Percentiles rank a stretch among this genome's conserved stretches.
These are phyloP conservation scores for Cadophora malorum DNA, from an alignment of 2,329 filamentous ascomycete species.

Conservation along the genomic window DNA sequence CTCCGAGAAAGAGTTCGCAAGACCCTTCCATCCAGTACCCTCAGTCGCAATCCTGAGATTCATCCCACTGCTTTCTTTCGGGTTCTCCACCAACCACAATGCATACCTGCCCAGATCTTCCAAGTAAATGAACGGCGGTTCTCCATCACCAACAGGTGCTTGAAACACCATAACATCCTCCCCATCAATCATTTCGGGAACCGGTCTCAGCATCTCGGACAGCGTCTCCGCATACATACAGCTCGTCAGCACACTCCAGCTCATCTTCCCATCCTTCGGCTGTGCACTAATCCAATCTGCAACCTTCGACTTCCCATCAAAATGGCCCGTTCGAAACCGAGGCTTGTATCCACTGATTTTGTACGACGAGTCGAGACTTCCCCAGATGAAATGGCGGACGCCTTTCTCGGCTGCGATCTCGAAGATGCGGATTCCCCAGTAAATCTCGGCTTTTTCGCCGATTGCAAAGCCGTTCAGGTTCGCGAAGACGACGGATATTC, in stretches of 20 bases:
- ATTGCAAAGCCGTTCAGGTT: conserved; percentile 52
- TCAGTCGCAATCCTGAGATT: conserved; percentile 40
- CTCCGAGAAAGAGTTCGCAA: conserved; percentile 31
- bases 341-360: conserved; percentile 48
- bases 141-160: conserved; percentile 33
- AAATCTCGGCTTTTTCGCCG: conserved; percentile 45
- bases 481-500: conserved; percentile 48
- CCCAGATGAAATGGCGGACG: conserved; percentile 46
- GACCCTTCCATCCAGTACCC: conserved; percentile 33
- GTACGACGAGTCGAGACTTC: conserved; percentile 48
- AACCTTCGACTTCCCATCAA: conserved; percentile 49
- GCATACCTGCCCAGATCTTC: conserved; percentile 40
- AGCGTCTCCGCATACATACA: conserved; percentile 45
- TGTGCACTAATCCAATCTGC: conserved; percentile 36
- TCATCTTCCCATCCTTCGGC: conserved; percentile 31
- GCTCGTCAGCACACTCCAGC: conserved; percentile 41
- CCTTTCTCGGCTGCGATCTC: conserved; percentile 41
- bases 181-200: conserved; percentile 24
- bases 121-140: conserved; percentile 37
- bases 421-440: conserved; percentile 48
- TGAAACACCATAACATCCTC: conserved; percentile 27
- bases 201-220: conserved; percentile 34
- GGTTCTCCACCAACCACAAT: conserved; percentile 41
- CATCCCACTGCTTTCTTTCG: conserved; percentile 35
- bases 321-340: conserved; percentile 48